Evolutionary conservation across 371 early-diverging fungal species (phyloP).

Genomic region (Rhizopus delemar): DNA sequence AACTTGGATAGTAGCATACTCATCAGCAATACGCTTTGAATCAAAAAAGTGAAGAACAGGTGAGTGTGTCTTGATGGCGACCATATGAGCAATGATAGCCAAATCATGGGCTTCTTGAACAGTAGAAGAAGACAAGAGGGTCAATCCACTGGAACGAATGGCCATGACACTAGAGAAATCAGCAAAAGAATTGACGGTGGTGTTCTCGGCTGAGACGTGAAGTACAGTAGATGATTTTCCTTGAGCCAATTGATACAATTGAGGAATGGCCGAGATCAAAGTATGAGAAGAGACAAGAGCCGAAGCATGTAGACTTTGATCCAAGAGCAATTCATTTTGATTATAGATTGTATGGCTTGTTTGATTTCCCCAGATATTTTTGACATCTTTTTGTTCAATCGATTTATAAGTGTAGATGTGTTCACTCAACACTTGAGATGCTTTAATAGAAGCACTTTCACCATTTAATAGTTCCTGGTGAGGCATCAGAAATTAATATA

Average conservation of each 20-base stretch:
- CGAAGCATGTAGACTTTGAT: conserved; percentile 27
- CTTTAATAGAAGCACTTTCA: conserved; percentile 64
- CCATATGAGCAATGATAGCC: conserved; percentile 64
- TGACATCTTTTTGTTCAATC: neutral
- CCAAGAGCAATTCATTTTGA: conserved; percentile 11
- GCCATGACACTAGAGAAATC: conserved; percentile 72
- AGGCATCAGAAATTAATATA: conserved; percentile 11
- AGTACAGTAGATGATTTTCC: conserved; percentile 55
- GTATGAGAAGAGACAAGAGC: conserved; percentile 55
- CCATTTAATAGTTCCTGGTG: conserved; percentile 43
- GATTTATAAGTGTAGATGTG: conserved; percentile 64
- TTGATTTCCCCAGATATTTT: conserved; percentile 24
- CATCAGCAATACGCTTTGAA: conserved; percentile 41
- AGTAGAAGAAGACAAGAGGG: conserved; percentile 67
- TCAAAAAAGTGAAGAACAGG: conserved; percentile 66
- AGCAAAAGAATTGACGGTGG: conserved; percentile 31
- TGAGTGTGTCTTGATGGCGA: conserved; percentile 58
- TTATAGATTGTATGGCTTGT: conserved; percentile 23
- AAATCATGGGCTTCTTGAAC: conserved; percentile 75
- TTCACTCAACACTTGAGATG: conserved; percentile 72
- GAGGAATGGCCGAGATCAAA: conserved; percentile 66
- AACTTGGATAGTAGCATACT: conserved; percentile 34
- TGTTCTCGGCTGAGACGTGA: conserved; percentile 53
- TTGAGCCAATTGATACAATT: conserved; percentile 60
- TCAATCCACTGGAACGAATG: conserved; percentile 76